phyloP scores from a whole-genome alignment of 768 basidiomycete genomes.

The Crepidotus variabilis region DNA sequence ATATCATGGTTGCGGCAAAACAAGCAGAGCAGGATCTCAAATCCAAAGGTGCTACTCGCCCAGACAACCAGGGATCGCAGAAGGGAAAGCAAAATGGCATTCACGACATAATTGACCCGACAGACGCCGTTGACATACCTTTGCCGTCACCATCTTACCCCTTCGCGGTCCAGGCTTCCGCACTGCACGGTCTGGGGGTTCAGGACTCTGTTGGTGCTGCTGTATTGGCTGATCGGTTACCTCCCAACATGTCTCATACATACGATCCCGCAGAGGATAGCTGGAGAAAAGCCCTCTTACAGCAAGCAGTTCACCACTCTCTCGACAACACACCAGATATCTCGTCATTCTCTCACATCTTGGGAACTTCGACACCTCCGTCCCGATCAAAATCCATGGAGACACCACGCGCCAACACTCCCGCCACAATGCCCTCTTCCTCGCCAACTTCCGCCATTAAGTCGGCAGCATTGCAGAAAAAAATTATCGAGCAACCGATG shows the following conservation, averaged over 20 bases:
- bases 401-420: neutral
- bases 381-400: slow-evolving; percentile 17
- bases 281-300: slow-evolving; percentile 75
- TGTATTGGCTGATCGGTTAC: slow-evolving; percentile 69
- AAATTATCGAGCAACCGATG: slow-evolving; percentile 41
- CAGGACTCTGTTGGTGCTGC: slow-evolving; percentile 74
- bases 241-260: slow-evolving; percentile 54
- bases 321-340: slow-evolving; percentile 50
- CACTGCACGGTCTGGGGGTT: slow-evolving; percentile 67
- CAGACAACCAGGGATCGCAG: slow-evolving; percentile 41
- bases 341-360: slow-evolving; percentile 42
- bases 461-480: slow-evolving; percentile 23
- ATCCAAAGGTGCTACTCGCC: slow-evolving; percentile 36
- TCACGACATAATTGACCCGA: slow-evolving; percentile 74
- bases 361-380: slow-evolving; percentile 40
- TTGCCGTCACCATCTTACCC: slow-evolving; percentile 65
- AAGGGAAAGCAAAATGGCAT: slow-evolving; percentile 31
- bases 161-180: slow-evolving; percentile 74
- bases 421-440: neutral
- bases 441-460: slow-evolving; percentile 15
- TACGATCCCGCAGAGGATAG: slow-evolving; percentile 51
- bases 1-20: slow-evolving; percentile 65
- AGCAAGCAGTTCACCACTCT: slow-evolving; percentile 77
- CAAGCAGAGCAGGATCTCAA: slow-evolving; percentile 75
- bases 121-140: slow-evolving; percentile 79